phyloP scores from a whole-genome alignment of 371 early-diverging fungal species.

The Mortierella sp. region DNA sequence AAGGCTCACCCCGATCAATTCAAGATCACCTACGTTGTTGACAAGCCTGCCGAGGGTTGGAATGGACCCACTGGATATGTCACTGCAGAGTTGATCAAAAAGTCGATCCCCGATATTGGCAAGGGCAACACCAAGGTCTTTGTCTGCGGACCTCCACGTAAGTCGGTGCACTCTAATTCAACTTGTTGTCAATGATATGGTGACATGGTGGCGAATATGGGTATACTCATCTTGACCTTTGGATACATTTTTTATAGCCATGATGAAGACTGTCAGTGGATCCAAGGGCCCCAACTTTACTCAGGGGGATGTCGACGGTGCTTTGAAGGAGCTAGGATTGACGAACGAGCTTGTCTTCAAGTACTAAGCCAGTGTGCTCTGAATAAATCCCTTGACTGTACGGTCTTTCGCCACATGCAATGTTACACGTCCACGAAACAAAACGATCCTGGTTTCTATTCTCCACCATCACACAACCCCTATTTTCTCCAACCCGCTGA shows the following conservation, averaged over 20 bases:
- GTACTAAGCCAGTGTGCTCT: slow-evolving; percentile 68
- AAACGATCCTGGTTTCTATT: too few species aligned
- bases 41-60: slow-evolving; percentile 76
- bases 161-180: slow-evolving; percentile 4
- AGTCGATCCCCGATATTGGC: slow-evolving; percentile 66
- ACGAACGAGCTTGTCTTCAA: slow-evolving; percentile 84
- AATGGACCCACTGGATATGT: slow-evolving; percentile 77
- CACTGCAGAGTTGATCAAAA: slow-evolving; percentile 71
- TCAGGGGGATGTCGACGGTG: slow-evolving; percentile 87
- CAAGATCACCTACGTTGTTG: slow-evolving; percentile 84
- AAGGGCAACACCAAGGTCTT: slow-evolving; percentile 69
- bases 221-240: not conserved
- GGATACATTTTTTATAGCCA: slow-evolving; percentile 28
- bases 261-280: slow-evolving; percentile 87
- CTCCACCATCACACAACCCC: too few species aligned
- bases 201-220: not conserved
- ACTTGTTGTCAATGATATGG: not conserved
- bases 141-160: slow-evolving; percentile 90
- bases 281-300: slow-evolving; percentile 79
- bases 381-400: too few species aligned
- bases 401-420: too few species aligned
- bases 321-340: slow-evolving; percentile 89
- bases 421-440: too few species aligned
- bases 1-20: slow-evolving; percentile 80
- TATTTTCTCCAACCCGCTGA: not conserved